Base-by-base conservation (phyloP, 345 rosid genomes). In the Euphorbia tirucalli region DNA sequence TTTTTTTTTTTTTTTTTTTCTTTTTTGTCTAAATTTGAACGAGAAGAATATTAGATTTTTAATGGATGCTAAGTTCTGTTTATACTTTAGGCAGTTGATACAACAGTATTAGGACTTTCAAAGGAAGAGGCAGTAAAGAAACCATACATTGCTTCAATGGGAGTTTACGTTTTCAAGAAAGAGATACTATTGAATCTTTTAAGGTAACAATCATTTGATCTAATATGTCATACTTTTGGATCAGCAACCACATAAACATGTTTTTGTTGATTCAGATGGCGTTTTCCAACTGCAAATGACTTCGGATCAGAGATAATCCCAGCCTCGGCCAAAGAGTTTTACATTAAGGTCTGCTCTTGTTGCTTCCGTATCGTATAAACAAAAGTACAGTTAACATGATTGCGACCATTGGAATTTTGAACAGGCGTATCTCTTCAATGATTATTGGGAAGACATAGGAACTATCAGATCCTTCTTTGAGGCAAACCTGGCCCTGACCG, bases 81-180 rank as follows among this genome's bases (percentile, higher is more conserved):
- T 64, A 55, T 57, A 39, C 19, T 81, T 75, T 69, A 91, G 98
- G 92, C 85, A 84, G 97, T 94, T 50, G 97, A 92, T 66, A 94
- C 98, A 44, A 89, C 87, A 13, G 82, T 90, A 24, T 76, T 94
- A 75, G 98, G 98, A 77, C 96, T 92, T 49, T 82, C 98, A 22
- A 84, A 73, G 75, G 86, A 85, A 0, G 95, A 88, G 79, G 98
- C 98, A 52, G 79, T 61, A 58, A 87, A 85, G 90, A 92, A 94
- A 79, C 97, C 97, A 28, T 94, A 92, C 79, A 94, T 94, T 73
- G 97, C 97, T 9, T 94, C 98, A 65, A 94, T 94, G 98, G 98
- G 98, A 59, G 96, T 92, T 13, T 94, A 94, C 31, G 79, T 94
- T 71, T 94, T 94, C 95, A 94, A 87, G 87, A 92, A 92, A 79